phyloP scores from a whole-genome alignment of 441 rosid species.

The Pelargonium citronellum region DNA sequence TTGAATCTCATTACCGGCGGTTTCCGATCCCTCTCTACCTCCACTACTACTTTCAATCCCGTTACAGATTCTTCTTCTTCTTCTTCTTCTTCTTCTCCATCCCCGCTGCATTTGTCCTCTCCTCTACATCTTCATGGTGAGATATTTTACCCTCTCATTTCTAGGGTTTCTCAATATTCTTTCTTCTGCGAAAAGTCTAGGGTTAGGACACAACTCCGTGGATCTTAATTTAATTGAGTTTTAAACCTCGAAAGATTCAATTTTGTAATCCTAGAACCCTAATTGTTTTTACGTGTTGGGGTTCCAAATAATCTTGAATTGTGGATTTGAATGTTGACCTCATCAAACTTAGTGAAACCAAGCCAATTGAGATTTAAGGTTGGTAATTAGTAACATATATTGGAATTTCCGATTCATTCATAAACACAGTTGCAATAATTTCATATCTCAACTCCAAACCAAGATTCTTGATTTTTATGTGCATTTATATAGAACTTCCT shows the following conservation, averaged over 20 bases:
- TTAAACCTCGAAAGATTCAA: too few relatives aligned
- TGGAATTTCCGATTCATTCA: background rate
- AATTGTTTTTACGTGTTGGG: background rate
- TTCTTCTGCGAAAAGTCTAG: too few relatives aligned
- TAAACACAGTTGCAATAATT: background rate
- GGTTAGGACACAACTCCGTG: too few relatives aligned
- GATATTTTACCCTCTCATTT: too few relatives aligned
- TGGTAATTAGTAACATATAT: background rate
- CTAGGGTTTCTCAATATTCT: too few relatives aligned
- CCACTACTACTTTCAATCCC: conserved; percentile 24
- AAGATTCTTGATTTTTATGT: background rate
- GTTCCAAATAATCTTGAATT: too few relatives aligned
- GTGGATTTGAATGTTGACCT: background rate
- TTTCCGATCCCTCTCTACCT: conserved; percentile 29
- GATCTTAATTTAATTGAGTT: too few relatives aligned
- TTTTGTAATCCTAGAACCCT: background rate
- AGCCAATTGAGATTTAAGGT: background rate
- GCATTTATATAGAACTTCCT: too few relatives aligned
- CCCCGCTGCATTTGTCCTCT: too few relatives aligned
- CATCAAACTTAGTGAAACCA: background rate
- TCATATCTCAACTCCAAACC: background rate
- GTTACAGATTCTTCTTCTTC: conserved; percentile 23
- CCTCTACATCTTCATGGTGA: too few relatives aligned
- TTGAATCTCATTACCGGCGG: conserved; percentile 64
- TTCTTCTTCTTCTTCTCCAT: conserved; percentile 11